Percentiles rank a stretch among this genome's conserved stretches.
phyloP scores from a whole-genome alignment of 768 basidiomycete genomes.

The Lactarius evosmus region DNA sequence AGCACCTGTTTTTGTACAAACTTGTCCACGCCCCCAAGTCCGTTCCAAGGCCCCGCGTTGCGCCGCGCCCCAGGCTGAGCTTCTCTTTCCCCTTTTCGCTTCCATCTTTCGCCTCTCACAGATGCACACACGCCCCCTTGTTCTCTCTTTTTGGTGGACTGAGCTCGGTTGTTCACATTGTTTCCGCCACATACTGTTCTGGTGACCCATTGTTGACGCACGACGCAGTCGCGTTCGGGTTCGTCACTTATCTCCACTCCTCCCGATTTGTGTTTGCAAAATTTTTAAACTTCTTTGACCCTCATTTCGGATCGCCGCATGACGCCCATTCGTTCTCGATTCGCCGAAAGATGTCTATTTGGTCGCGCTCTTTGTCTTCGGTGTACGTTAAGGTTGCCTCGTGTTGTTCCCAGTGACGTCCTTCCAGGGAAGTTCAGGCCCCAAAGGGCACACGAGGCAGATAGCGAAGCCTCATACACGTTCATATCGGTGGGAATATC shows the following conservation, averaged over 20 bases:
- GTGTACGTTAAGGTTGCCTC: conserved; percentile 22
- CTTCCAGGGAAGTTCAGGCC: conserved; percentile 15
- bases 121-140: neutral
- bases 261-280: neutral
- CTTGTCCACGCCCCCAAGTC: neutral
- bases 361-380: conserved; percentile 19
- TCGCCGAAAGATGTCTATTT: conserved; percentile 15
- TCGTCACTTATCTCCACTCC: neutral
- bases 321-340: conserved; percentile 21
- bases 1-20: neutral
- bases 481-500: conserved; percentile 27
- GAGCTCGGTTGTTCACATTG: neutral
- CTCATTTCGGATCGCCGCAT: conserved; percentile 13
- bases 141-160: neutral
- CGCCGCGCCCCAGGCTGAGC: conserved; percentile 9
- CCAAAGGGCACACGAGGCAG: conserved; percentile 20
- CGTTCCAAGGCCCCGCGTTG: conserved; percentile 8
- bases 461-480: conserved; percentile 22
- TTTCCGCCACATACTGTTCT: neutral
- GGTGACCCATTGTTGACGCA: conserved; percentile 12
- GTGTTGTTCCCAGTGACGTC: conserved; percentile 18
- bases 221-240: neutral
- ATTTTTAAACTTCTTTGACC: conserved; percentile 17
- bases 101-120: neutral
- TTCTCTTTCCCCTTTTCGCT: neutral